Base-by-base conservation (phyloP, 768 basidiomycete species). In the Pholiota conissans region DNA sequence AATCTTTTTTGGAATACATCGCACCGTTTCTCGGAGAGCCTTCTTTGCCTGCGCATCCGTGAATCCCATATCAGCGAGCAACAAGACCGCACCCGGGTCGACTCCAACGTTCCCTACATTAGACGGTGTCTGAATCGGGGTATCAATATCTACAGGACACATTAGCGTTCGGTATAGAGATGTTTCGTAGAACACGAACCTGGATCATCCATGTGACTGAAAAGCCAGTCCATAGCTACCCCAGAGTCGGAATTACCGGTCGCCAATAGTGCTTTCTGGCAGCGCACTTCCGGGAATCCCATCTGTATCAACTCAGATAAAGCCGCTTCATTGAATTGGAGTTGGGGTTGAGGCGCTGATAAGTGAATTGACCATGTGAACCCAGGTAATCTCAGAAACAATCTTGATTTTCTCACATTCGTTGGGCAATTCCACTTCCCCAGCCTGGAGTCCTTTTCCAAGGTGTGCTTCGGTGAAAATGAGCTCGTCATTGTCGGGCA, bases 171-270 rank as follows among this genome's bases (percentile, higher is more conserved):
- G 45, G 47, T 18, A 26, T 1, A 52, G 58, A 51, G 22, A 3
- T 22, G 50, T n/a, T 22, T n/a, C 16, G 16, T 48, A 32, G 29
- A 46, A 54, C 18, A 62, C 77, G 7, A 45, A 92, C 94, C 92
- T 11, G 93, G 79, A 71, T 98, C 96, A 0, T 98, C 95, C 91
- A 95, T 92, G 70, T 98, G 96, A 42, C 72, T 79, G 67, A 98
- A 96, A 39, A 99, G 71, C 96, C 96, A 99, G 57, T 93, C 87
- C 94, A 96, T 96, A 0, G 97, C 97, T 0, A 77, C 81, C 60
- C 95, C 91, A 0, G 89, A 75, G 57, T 86, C 85, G 14, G 71
- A 74, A 63, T 88, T 87, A 0, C 93, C 93, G 0, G 95, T 98
- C 0, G 93, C 94, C 9, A 96, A 77, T 5, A 98, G 70, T 0